phyloP scores from a whole-genome alignment of 768 basidiomycete genomes.

The Pisolithus tinctorius region DNA sequence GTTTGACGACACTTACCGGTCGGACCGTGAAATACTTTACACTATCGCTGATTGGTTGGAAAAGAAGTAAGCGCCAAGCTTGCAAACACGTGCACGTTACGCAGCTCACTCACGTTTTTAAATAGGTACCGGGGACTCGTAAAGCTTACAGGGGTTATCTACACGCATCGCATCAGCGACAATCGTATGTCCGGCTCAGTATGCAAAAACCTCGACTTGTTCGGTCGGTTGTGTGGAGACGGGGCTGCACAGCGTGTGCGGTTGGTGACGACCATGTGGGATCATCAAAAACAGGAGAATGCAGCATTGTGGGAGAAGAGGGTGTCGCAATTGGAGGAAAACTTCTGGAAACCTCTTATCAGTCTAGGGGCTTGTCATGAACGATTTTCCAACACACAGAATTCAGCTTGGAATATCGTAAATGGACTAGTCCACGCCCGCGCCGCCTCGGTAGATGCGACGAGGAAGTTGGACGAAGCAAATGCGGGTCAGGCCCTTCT shows the following conservation, averaged over 20 bases:
- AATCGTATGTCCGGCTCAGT: slow-evolving; percentile 27
- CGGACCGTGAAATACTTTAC: not conserved
- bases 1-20: not conserved
- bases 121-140: slow-evolving; percentile 2
- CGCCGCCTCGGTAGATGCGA: too few species aligned
- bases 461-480: too few species aligned
- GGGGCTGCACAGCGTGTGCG: slow-evolving; percentile 22
- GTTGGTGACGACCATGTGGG: slow-evolving; percentile 20
- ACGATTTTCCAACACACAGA: not conserved
- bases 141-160: slow-evolving; percentile 27
- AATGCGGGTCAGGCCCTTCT: not conserved
- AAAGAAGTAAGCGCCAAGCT: not conserved
- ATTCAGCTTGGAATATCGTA: not conserved
- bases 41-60: slow-evolving; percentile 3
- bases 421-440: not conserved
- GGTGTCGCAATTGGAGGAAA: slow-evolving; percentile 19
- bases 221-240: slow-evolving; percentile 30
- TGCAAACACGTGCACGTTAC: not conserved
- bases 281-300: slow-evolving; percentile 5
- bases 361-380: not conserved
- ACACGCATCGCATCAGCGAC: slow-evolving; percentile 30
- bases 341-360: slow-evolving; percentile 17
- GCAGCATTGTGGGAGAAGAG: not conserved
- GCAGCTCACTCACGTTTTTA: too few species aligned
- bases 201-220: slow-evolving; percentile 26